Base-by-base conservation (phyloP, 306 rosid species). In the Begonia fuchsioides region DNA sequence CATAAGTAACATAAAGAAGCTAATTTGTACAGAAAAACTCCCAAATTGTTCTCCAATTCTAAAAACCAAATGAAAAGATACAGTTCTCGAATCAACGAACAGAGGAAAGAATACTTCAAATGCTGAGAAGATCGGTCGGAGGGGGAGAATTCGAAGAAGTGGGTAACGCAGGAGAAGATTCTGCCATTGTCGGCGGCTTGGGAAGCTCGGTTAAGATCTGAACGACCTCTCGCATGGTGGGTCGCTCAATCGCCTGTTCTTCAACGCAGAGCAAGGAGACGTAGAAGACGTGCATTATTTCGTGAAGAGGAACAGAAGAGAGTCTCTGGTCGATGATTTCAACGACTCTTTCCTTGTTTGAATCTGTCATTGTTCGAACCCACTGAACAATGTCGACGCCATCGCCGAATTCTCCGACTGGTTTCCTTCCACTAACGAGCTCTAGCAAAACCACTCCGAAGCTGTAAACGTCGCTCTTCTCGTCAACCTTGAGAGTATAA, bases 341-440 rank as follows among this genome's bases (percentile, higher is more conserved):
- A 3, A 78, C 63, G 17, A 79, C 93, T 20, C 86, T 83, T 78
- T 88, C 97, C 57, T 78, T 83, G 70, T 70, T 88, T 12, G 90
- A 81, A 48, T 76, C 86, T 0, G 95, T 88, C 81, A 81, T 79
- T 75, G 79, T 90, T 38, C 87, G 59, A 0, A 84, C 95, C 97
- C 97, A 90, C 39, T 84, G 95, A 53, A 90, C 97, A 20, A 90
- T 90, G 73, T 90, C 97, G 11, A 90, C 97, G 0, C 97, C 97
- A 2, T 90, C 97, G 0, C 97, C 97, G 16, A 90, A 90, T 63
- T 90, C 97, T 12, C 97, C 97, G 3, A 90, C 97, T 0, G 97
- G 97, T 59, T 84, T 90, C 61, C 93, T 72, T 16, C 97, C 97
- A 0, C 84, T 74, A 43, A 90, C 53, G 1, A 90, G 82, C 56